Evolutionary conservation across 352 stramenopile genomes (phyloP), one percentile per base, ranked within the genome.

Genomic region (Globisporangium splendens): DNA sequence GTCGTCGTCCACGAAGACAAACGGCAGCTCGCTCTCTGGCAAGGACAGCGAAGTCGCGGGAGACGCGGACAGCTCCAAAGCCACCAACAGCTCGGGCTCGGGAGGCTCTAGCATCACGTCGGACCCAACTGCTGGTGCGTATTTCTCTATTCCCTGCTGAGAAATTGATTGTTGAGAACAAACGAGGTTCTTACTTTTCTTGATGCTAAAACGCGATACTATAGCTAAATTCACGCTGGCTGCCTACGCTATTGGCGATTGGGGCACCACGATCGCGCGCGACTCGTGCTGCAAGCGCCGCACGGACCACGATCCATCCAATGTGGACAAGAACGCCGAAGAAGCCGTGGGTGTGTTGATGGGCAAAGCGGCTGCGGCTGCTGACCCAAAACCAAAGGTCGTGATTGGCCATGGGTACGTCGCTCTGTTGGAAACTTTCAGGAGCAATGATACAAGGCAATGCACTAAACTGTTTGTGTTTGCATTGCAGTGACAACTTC

Each of bases 281-380:
- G 79, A 86, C 70, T 91, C 81, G 64, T 91, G 81, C 65, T 91
- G 81, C 72, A 81, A 76, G 46, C 75, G 78, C 28, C 78, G 77
- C 47, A 77, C 65, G 11, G 77, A 77, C 12, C 75, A 76, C 75
- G 70, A 55, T 22, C 58, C 59, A 8, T 80, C 72, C 22, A 83
- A 88, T 61, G 70, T 77, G 18, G 81, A 91, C 51, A 70, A 83
- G 28, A 73, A 83, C 22, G 79, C 81, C 6, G 77, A 91, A 53
- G 79, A 86, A 54, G 73, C 83, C 8, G 79, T 89, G 11, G 75
- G 72, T n/a, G 62, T 54, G 21, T 56, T 91, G 24, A 91, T 90
- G 80, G 75, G 78, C 64, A 76, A 75, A 21, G 73, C 80, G 39
- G 74, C 70, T 0, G 68, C 43, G 0, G 63, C 66, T 8, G 59